phyloP scores from a whole-genome alignment of 2,329 filamentous ascomycete genomes.

The Esteya vermicola region DNA sequence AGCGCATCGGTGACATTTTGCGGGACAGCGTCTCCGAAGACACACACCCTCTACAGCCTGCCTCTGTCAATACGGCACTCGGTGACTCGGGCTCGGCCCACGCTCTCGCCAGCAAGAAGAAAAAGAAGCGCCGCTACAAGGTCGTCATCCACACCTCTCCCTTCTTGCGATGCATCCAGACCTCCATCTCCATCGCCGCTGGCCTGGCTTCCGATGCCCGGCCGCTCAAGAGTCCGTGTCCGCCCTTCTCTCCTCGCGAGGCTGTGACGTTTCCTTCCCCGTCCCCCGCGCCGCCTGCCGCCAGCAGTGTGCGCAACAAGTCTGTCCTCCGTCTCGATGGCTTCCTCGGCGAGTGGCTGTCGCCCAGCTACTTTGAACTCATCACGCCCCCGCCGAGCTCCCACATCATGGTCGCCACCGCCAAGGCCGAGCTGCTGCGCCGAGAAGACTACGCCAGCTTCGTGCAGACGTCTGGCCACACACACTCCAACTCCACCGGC shows the following conservation, averaged over 20 bases:
- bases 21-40: conserved; percentile 34
- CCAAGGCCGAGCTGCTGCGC: conserved; percentile 74
- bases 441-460: conserved; percentile 52
- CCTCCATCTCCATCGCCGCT: conserved; percentile 73
- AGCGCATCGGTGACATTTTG: conserved; percentile 65
- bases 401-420: conserved; percentile 72
- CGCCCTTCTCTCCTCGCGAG: no score
- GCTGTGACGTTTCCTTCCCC: no score
- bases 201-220: conserved; percentile 56
- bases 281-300: background rate
- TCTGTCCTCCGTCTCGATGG: conserved; percentile 69
- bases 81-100: no score
- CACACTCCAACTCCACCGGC: conserved; percentile 14
- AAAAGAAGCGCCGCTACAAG: conserved; percentile 53
- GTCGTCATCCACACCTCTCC: conserved; percentile 88
- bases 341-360: conserved; percentile 91
- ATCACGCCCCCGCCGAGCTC: conserved; percentile 83
- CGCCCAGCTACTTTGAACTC: conserved; percentile 81
- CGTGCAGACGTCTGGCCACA: conserved; percentile 21
- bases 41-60: no score
- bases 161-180: conserved; percentile 85
- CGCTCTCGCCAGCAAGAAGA: no score
- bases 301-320: conserved; percentile 25
- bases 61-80: no score
- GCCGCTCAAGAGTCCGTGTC: conserved; percentile 9